These are phyloP conservation scores for Cynanchum wilfordii DNA, from an alignment of 257 asterid genomes.

Conservation along the genomic window DNA sequence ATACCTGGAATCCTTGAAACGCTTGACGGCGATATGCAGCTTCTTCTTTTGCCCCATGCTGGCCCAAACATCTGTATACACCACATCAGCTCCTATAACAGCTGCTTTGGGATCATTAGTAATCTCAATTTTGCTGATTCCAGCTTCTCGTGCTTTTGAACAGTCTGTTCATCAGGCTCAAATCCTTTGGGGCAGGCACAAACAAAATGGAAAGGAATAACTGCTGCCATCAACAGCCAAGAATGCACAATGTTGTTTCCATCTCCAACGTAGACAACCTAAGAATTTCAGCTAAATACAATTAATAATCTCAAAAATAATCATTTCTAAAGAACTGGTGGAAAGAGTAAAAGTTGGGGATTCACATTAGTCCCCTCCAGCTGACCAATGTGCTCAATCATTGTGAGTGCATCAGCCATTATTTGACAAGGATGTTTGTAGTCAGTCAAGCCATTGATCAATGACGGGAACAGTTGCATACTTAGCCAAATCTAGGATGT, in stretches of 20 bases:
- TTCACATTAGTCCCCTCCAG: constrained; percentile 87
- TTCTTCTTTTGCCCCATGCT: constrained; percentile 98
- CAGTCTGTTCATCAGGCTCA: constrained; percentile 73
- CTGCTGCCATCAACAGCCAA: constrained; percentile 78
- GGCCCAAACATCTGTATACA: constrained; percentile 97
- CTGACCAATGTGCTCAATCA: constrained; percentile 80
- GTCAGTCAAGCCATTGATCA: constrained; percentile 92
- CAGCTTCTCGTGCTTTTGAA: constrained; percentile 60
- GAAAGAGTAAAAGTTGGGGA: constrained; percentile 2
- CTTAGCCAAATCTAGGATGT: constrained; percentile 83
- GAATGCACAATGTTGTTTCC: constrained; percentile 98
- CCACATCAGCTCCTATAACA: constrained; percentile 88
- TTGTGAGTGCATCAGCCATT: constrained; percentile 98
- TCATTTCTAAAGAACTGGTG: background rate
- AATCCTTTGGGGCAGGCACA: constrained; percentile 90
- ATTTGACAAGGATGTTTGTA: constrained; percentile 96
- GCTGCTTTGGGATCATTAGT: constrained; percentile 81
- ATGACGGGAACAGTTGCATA: constrained; percentile 80
- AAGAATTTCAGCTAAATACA: constrained; percentile 17
- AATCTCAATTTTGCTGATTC: constrained; percentile 82
- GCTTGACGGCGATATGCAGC: constrained; percentile 81
- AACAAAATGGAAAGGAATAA: constrained; percentile 85
- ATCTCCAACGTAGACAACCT: constrained; percentile 97
- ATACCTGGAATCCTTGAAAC: constrained; percentile 92
- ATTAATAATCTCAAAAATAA: background rate